Evolutionary conservation across 768 basidiomycete species (phyloP), one percentile per base, ranked within the genome.

Genomic region (Lactifluus volemus): DNA sequence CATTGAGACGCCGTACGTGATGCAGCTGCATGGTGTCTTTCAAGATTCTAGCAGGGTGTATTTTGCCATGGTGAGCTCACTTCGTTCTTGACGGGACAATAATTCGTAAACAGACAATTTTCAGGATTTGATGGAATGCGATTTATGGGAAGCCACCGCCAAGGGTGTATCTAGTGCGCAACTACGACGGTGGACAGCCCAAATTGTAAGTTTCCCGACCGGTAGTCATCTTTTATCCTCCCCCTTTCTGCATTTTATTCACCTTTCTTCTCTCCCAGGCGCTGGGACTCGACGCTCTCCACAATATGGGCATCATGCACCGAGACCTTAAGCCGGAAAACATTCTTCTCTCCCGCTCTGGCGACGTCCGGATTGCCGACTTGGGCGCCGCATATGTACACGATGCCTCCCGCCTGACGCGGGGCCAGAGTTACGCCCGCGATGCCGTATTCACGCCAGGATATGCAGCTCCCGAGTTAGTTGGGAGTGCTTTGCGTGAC

Each of bases 321-420:
- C 63, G 65, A 34, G 65, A 66, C 58, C 50, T 66, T 19, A 66
- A 66, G 65, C 63, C 65, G 19, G 65, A 66, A 36, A 66, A 66
- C 41, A 65, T 65, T 9, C 63, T 66, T 38, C 39, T 66, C 34
- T 61, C 65, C 21, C 60, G 57, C 53, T 41, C 59, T 9, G 65
- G 63, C 19, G 65, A 61, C 36, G 65, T 52, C 44, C 65, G 63
- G 14, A 58, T 65, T 51, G 63, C 63, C 4, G 65, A 66, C 60
- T 36, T 65, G 30, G 63, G 65, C 12, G 53, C 65, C 2, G 65
- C 65, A 21, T 59, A 56, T 57, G 59, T 64, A 15, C 63, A 65
- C 32, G 53, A 55, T 9, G 50, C 60, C 32, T 53, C 65, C 3
- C 63, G 60, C 32, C 63, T 66, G 30, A 41, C 41, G 42, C 65